These are phyloP conservation scores for Aspergillus udagawae DNA, from an alignment of 2,329 filamentous ascomycete genomes.

Conservation along the genomic window DNA sequence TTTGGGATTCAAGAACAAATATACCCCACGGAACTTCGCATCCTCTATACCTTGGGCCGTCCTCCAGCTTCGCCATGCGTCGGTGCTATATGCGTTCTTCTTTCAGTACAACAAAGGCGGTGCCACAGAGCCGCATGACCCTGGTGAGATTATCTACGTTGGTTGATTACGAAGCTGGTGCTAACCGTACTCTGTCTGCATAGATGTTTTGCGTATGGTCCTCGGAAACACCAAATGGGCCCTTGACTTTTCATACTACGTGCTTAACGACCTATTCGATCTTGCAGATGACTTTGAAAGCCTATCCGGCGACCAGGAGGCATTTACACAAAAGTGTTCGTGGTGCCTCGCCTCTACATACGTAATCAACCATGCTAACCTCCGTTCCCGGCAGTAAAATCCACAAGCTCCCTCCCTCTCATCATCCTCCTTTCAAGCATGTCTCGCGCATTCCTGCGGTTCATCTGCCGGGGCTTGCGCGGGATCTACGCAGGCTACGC, in stretches of 20 bases:
- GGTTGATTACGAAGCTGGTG: not conserved
- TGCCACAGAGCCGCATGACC: slow-evolving; percentile 50
- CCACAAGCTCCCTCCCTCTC: slow-evolving; percentile 37
- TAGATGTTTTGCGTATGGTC: slow-evolving; percentile 68
- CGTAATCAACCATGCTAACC: slow-evolving; percentile 2
- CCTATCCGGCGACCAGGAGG: slow-evolving; percentile 29
- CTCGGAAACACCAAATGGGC: slow-evolving; percentile 76
- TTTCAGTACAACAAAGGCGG: slow-evolving; percentile 61
- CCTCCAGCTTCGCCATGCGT: slow-evolving; percentile 68
- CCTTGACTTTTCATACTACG: slow-evolving; percentile 59
- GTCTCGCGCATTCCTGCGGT: slow-evolving; percentile 67
- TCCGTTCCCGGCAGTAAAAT: slow-evolving; percentile 27
- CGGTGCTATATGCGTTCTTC: slow-evolving; percentile 60
- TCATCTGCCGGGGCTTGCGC: slow-evolving; percentile 61
- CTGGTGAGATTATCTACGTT: slow-evolving; percentile 40
- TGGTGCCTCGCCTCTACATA: not conserved
- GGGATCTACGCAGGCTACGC: slow-evolving; percentile 48
- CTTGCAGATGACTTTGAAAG: slow-evolving; percentile 39
- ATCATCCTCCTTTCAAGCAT: slow-evolving; percentile 68
- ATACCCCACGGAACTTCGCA: slow-evolving; percentile 58
- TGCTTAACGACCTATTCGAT: slow-evolving; percentile 52
- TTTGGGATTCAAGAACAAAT: slow-evolving; percentile 67
- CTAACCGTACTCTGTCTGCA: not conserved
- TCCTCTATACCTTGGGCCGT: slow-evolving; percentile 72
- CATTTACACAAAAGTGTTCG: slow-evolving; percentile 36